A percentile compares a stretch with the other conserved stretches of the same genome.
Conservation (phyloP, 116 monocot species). For the Papilionanthe hybrid region DNA sequence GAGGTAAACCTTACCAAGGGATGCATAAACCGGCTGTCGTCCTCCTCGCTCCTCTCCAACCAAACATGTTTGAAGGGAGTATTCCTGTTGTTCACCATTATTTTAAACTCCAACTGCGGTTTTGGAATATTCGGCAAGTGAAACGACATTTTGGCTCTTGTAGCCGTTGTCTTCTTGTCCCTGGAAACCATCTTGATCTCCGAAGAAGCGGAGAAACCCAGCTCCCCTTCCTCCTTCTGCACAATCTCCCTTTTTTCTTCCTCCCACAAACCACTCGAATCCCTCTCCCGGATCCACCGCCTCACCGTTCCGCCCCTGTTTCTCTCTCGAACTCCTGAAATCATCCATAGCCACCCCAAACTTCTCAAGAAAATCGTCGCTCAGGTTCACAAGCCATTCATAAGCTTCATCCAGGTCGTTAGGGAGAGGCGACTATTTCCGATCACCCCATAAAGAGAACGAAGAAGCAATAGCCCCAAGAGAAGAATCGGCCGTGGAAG, state of each 20-base stretch:
- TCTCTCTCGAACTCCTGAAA: conserved; percentile 47
- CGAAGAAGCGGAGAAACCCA: conserved; percentile 9
- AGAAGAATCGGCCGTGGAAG: too few relatives aligned
- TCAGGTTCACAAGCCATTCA: conserved; percentile 70
- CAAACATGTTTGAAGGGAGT: conserved; percentile 84
- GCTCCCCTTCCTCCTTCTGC: conserved; percentile 1
- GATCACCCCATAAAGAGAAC: conserved; percentile 16
- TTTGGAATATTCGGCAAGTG: conserved; percentile 62
- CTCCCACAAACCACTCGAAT: conserved; percentile 74
- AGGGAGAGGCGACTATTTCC: conserved; percentile 27
- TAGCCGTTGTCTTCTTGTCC: conserved; percentile 40
- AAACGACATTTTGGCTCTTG: conserved; percentile 60
- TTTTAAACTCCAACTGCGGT: conserved; percentile 66
- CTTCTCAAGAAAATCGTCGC: conserved; percentile 74
- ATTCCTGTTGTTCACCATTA: conserved; percentile 76
- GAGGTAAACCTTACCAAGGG: conserved; percentile 59
- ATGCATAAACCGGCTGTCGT: conserved; percentile 54
- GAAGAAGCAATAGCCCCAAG: conserved; percentile 31
- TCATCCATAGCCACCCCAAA: too few relatives aligned
- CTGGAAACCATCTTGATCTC: conserved; percentile 62
- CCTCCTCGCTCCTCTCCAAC: conserved; percentile 81
- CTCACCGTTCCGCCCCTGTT: conserved; percentile 31
- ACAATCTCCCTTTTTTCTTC: conserved; percentile 12
- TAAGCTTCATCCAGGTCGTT: conserved; percentile 65
- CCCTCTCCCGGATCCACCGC: conserved; percentile 36